Percentiles rank a stretch among this genome's conserved stretches.
Conservation (phyloP, 164 flowering plant species). For the Piper betle region DNA sequence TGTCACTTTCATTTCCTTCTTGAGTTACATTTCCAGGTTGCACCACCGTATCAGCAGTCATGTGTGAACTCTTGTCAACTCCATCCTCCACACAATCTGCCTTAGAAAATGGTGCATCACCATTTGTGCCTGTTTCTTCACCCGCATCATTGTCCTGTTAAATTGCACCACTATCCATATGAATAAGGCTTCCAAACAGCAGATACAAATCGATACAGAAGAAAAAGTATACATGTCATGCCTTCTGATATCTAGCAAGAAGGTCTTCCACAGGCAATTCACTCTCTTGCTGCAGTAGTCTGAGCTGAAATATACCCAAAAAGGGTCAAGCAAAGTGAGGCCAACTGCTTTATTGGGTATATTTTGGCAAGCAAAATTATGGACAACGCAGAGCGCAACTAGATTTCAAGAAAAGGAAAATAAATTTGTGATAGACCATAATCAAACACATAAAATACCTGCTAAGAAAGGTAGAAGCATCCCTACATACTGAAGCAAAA, state of each 20-base stretch:
- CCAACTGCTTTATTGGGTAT: no score
- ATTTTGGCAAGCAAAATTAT: no score
- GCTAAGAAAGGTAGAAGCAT: no score
- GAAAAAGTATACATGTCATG: conserved; percentile 8
- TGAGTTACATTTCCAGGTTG: conserved; percentile 18
- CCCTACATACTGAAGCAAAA: no score
- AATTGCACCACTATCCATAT: neutral
- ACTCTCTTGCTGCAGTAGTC: conserved; percentile 78
- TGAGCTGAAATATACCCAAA: conserved; percentile 47
- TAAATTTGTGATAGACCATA: no score
- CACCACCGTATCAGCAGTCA: conserved; percentile 18
- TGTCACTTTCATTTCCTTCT: conserved; percentile 50
- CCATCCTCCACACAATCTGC: conserved; percentile 17
- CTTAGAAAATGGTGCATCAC: neutral
- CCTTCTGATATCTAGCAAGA: conserved; percentile 80
- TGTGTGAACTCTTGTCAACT: conserved; percentile 15
- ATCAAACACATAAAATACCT: no score
- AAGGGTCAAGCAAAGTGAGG: conserved; percentile 8
- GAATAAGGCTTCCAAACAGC: neutral
- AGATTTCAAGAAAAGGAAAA: no score
- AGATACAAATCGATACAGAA: conserved; percentile 5
- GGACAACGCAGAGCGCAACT: no score
- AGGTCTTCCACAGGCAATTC: conserved; percentile 79
- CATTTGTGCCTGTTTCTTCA: neutral
- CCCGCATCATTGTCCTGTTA: neutral